phyloP scores from a whole-genome alignment of 1,284 basidiomycete genomes.

The Pyrrhoderma lamaoense region DNA sequence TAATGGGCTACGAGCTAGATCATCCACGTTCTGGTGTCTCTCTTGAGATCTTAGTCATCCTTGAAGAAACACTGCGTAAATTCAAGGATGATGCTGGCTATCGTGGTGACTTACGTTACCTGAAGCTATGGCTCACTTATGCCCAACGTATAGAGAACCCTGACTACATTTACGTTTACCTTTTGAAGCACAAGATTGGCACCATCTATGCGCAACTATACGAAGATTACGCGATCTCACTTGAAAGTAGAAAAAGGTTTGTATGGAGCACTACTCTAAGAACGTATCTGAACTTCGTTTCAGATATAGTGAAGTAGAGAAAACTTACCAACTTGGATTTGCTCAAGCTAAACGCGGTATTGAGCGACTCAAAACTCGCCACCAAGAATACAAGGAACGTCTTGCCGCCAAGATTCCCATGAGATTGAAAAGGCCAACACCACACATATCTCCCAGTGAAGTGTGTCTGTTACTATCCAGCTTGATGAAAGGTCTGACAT shows the following conservation, averaged over 20 bases:
- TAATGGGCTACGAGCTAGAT: slow-evolving; percentile 28
- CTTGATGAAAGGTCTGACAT: neutral
- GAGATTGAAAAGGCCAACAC: neutral
- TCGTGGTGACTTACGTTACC: slow-evolving; percentile 80
- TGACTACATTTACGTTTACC: slow-evolving; percentile 60
- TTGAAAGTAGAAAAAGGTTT: slow-evolving; percentile 69
- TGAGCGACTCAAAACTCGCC: slow-evolving; percentile 79
- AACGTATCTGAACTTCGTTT: slow-evolving; percentile 8
- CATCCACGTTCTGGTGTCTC: slow-evolving; percentile 41
- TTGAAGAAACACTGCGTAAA: slow-evolving; percentile 67
- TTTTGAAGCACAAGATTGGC: slow-evolving; percentile 76
- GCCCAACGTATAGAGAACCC: slow-evolving; percentile 56
- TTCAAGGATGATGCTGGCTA: slow-evolving; percentile 80
- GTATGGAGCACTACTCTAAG: slow-evolving; percentile 19
- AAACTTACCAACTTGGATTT: slow-evolving; percentile 80
- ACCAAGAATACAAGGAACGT: slow-evolving; percentile 72
- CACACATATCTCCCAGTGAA: slow-evolving; percentile 7
- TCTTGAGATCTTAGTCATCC: slow-evolving; percentile 54
- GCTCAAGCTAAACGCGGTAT: slow-evolving; percentile 74
- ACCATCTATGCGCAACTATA: slow-evolving; percentile 73
- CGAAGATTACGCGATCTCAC: slow-evolving; percentile 75
- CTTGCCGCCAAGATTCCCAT: slow-evolving; percentile 24
- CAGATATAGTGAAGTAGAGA: slow-evolving; percentile 74
- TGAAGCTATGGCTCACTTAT: slow-evolving; percentile 84
- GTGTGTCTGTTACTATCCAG: slow-evolving; percentile 4